phyloP scores from a whole-genome alignment of 345 rosid genomes.

The Conringia planisiliqua region DNA sequence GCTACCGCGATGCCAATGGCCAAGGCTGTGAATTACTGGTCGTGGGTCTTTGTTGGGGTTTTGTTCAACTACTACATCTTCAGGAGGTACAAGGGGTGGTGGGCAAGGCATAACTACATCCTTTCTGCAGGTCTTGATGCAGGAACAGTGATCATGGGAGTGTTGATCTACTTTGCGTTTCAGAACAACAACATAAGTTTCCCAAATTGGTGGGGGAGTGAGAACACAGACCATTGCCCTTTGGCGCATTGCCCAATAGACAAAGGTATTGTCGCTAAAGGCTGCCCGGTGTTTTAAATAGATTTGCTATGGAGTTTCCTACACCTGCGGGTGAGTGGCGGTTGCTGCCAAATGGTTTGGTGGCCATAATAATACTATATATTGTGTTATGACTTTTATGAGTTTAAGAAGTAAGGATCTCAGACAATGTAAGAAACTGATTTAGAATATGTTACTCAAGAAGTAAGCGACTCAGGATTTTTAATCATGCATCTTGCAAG shows the following conservation, averaged over 20 bases:
- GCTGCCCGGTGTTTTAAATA: constrained; percentile 50
- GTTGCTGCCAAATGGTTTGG: constrained; percentile 3
- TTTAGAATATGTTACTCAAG: neutral
- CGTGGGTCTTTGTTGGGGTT: constrained; percentile 59
- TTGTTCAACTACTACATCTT: constrained; percentile 62
- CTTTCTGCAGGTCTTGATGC: constrained; percentile 76
- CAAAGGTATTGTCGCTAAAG: constrained; percentile 47
- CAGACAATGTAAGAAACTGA: neutral
- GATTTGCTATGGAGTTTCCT: neutral
- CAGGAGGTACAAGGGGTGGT: constrained; percentile 59
- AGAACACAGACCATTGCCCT: constrained; percentile 52
- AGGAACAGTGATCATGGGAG: constrained; percentile 69
- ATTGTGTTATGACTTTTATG: neutral
- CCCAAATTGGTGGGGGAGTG: constrained; percentile 70
- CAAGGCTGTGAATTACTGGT: constrained; percentile 51
- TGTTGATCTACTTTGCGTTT: constrained; percentile 51
- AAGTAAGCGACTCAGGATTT: neutral
- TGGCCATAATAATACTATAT: neutral
- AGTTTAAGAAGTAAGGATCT: neutral
- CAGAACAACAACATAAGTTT: constrained; percentile 48
- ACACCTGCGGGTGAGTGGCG: neutral
- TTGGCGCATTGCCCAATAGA: constrained; percentile 64
- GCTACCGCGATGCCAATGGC: constrained; percentile 45
- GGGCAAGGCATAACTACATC: constrained; percentile 70
- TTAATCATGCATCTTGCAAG: neutral